Conservation (phyloP, 805 yeast genomes). For the Hyphopichia homilentoma region DNA sequence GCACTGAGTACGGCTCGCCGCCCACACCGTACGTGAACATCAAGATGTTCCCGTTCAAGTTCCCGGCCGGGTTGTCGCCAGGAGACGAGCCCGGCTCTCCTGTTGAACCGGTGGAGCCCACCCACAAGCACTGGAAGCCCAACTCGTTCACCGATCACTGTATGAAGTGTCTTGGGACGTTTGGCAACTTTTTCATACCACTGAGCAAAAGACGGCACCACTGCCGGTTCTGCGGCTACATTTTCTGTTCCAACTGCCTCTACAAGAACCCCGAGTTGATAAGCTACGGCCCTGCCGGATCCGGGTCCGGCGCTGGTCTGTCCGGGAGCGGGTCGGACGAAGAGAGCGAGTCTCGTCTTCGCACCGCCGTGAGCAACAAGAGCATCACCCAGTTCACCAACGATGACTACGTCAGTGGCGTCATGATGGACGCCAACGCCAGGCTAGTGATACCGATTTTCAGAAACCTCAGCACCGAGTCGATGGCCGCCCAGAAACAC, state of each 20-base stretch:
- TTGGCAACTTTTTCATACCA: conserved; percentile 27
- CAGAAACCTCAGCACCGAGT: conserved; percentile 13
- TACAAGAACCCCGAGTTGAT: conserved; percentile 10
- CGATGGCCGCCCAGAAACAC: conserved; percentile 3
- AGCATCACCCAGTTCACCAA: conserved; percentile 9
- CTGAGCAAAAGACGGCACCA: conserved; percentile 39
- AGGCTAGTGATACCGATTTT: conserved; percentile 36
- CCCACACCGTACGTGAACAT: conserved; percentile 7
- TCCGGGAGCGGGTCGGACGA: background rate
- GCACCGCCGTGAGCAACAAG: conserved; percentile 1
- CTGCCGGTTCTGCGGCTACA: conserved; percentile 50
- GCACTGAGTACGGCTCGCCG: conserved; percentile 1
- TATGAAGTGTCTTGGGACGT: conserved; percentile 35
- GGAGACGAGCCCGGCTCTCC: too few species aligned
- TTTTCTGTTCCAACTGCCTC: conserved; percentile 37
- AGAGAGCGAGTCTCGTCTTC: conserved; percentile 1
- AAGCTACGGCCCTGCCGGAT: conserved; percentile 1
- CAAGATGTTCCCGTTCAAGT: conserved; percentile 9
- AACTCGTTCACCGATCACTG: conserved; percentile 40
- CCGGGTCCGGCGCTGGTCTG: conserved; percentile 4
- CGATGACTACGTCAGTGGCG: conserved; percentile 11
- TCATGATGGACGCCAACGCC: conserved; percentile 21
- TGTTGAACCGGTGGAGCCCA: conserved; percentile 34
- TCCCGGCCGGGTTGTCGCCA: background rate
- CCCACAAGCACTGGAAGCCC: conserved; percentile 52